Base-by-base conservation (phyloP, 2,329 filamentous ascomycete species). In the Pseudogymnoascus sp. region DNA sequence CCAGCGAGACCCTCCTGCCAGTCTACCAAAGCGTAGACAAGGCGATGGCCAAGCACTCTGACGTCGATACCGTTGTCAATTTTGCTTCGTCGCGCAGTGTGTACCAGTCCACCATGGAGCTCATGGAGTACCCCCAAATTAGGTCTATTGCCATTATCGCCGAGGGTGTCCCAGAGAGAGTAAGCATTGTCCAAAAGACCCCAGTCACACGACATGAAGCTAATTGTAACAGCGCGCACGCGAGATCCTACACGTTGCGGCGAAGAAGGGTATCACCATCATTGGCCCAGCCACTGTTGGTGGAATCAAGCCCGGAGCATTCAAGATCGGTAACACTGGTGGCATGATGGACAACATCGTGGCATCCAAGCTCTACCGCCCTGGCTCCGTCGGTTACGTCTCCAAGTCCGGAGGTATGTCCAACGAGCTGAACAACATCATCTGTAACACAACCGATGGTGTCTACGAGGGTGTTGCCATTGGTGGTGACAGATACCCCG, bases 321-420 rank as follows among this genome's bases (percentile, higher is more conserved):
- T 93, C 90, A 99, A 97, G 87, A 99, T 99, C 70, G 95, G 95
- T 78, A 99, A 99, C 86, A 99, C 95, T 73, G 95, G 95, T 86
- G 95, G 95, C 80, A 99, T 99, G 95, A 99, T 99, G 95, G 95
- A 99, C 86, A 99, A 99, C 86, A 99, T 99, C 74, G 95, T 99
- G 68, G 92, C 95, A 72, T 97, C 95, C 77, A 99, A 99, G 88
- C 91, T 99, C 66, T 99, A 99, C 88, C 93, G 95, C 80, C 95
- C 95, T 82, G 95, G 95, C 73, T 97, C 95, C 72, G 93, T 99
- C 70, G 95, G 91, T 73, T 99, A 99, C 80, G 95, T 99, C 79
- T 97, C 93, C 85, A 99, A 99, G 86, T 99, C 95, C 65, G 95
- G 95, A 76, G 95, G 95, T 81, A 99, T 99, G 95, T 97, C 95